phyloP scores from a whole-genome alignment of 345 rosid species.

The Eucalyptus leucophloia region DNA sequence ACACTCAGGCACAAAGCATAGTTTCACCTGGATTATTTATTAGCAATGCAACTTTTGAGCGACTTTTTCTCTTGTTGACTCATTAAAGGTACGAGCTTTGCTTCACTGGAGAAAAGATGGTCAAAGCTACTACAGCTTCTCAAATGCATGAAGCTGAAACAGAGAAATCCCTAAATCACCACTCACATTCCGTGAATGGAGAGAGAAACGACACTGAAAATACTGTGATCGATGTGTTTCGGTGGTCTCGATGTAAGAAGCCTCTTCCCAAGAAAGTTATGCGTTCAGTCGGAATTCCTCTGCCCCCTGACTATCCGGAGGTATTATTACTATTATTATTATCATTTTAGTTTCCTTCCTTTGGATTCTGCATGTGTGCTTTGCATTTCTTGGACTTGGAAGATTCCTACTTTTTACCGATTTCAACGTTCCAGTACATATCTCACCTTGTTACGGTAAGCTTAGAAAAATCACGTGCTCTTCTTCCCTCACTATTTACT shows the following conservation, averaged over 20 bases:
- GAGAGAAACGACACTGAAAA: slow-evolving; percentile 62
- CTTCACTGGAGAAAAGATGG: slow-evolving; percentile 76
- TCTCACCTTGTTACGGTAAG: neutral
- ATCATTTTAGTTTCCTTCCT: neutral
- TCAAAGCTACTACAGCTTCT: slow-evolving; percentile 18
- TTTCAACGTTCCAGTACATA: neutral
- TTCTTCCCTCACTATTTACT: neutral
- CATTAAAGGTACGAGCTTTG: slow-evolving; percentile 70
- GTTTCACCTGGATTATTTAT: neutral
- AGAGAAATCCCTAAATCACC: slow-evolving; percentile 58
- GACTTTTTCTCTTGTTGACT: neutral
- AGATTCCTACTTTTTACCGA: neutral
- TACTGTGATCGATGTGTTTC: slow-evolving; percentile 57
- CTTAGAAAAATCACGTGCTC: neutral
- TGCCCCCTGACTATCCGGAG: slow-evolving; percentile 79
- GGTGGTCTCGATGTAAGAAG: slow-evolving; percentile 90
- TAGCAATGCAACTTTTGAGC: neutral
- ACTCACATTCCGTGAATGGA: slow-evolving; percentile 40
- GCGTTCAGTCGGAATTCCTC: slow-evolving; percentile 81
- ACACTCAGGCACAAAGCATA: neutral
- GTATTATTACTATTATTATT: slow-evolving; percentile 7
- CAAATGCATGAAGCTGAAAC: slow-evolving; percentile 50
- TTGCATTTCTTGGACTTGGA: neutral
- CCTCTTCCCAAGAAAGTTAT: slow-evolving; percentile 80
- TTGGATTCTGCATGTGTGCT: neutral